Evolutionary conservation across 192 early-diverging fungal species (phyloP).

Genomic region (Chytriomyces confervae): DNA sequence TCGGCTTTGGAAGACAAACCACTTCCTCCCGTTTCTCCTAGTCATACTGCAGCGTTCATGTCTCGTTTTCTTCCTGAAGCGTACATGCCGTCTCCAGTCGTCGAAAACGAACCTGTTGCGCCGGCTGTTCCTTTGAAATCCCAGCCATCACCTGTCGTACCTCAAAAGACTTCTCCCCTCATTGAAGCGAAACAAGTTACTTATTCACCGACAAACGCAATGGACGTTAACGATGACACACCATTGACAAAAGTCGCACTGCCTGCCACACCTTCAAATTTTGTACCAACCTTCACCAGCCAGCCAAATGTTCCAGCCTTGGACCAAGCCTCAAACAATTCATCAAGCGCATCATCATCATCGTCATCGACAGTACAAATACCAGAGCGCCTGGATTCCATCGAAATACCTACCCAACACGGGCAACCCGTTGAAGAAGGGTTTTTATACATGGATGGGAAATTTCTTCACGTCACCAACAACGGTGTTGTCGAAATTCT

Average conservation of each 20-base stretch:
- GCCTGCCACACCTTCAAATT: neutral
- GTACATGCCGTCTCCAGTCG: no score
- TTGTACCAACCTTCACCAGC: neutral
- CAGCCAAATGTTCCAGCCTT: neutral
- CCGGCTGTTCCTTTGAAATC: no score
- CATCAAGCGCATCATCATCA: neutral
- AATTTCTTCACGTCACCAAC: constrained; percentile 11
- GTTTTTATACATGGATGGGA: constrained; percentile 14
- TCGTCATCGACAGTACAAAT: constrained; percentile 4
- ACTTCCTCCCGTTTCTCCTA: no score
- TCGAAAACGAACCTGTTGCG: no score
- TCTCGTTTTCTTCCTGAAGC: no score
- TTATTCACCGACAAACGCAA: neutral
- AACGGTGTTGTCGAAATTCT: neutral
- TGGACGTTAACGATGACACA: neutral
- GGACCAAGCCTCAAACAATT: neutral
- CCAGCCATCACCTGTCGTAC: no score
- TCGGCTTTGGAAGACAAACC: no score
- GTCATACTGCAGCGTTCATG: no score
- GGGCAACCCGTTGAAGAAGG: constrained; percentile 9
- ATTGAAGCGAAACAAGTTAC: no score
- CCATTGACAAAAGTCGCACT: neutral
- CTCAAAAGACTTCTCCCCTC: no score
- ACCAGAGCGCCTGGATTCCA: constrained; percentile 21
- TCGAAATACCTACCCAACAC: no score